Evolutionary conservation across 1,284 basidiomycete species (phyloP).

Genomic region (Ceratobasidium sp.): DNA sequence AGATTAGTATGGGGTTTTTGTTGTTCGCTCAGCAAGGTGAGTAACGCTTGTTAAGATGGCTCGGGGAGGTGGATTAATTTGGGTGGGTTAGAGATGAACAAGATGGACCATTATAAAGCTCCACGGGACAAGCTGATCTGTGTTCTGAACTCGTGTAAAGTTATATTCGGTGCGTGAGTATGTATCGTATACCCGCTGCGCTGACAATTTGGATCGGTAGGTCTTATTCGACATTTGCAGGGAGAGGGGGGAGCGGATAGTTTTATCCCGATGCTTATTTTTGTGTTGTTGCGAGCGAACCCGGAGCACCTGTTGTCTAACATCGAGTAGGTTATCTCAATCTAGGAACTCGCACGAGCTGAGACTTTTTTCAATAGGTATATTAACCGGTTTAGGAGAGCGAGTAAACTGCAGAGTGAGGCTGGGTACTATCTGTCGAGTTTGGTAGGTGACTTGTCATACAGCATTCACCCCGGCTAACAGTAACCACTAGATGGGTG

Average conservation of each 20-base stretch:
- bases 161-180: constrained; percentile 87
- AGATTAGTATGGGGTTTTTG: constrained; percentile 77
- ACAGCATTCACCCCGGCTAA: constrained; percentile 38
- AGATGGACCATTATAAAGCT: constrained; percentile 99
- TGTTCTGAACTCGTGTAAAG: constrained; percentile 97
- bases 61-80: too few relatives aligned
- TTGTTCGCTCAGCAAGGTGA: constrained; percentile 92
- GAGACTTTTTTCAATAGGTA: constrained; percentile 65
- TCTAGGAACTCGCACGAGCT: constrained; percentile 12
- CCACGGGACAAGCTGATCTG: constrained; percentile 98
- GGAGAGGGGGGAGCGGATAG: constrained; percentile 87
- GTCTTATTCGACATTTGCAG: constrained; percentile 87
- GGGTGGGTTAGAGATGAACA: constrained; percentile 76
- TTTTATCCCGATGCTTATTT: constrained; percentile 95
- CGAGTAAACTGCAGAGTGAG: constrained; percentile 90
- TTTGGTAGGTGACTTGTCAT: constrained; percentile 66
- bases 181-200: constrained; percentile 41
- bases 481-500: constrained; percentile 70
- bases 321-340: constrained; percentile 74
- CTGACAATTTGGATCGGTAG: constrained; percentile 56
- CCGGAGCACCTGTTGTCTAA: constrained; percentile 95
- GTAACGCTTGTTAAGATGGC: constrained; percentile 50
- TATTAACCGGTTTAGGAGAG: constrained; percentile 94
- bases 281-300: constrained; percentile 92
- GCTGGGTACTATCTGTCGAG: constrained; percentile 97